phyloP scores from a whole-genome alignment of 2,329 filamentous ascomycete genomes.

The Tolypocladium endophyticum region DNA sequence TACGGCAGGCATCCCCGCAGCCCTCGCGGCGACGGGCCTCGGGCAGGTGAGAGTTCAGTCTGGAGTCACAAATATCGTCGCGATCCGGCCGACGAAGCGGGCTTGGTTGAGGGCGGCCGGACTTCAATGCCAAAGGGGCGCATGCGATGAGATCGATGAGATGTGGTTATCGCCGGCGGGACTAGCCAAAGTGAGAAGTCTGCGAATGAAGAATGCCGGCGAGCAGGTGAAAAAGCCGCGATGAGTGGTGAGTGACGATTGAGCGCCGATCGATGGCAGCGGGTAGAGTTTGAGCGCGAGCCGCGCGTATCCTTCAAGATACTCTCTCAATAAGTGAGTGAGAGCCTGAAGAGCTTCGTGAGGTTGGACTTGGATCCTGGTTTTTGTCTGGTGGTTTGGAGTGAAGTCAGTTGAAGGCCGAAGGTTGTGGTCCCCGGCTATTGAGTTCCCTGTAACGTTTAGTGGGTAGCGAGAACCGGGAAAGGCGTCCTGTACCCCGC shows the following conservation, averaged over 20 bases:
- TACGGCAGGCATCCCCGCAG: conserved; percentile 16
- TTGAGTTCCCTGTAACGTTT: too few relatives aligned
- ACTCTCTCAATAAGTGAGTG: background rate
- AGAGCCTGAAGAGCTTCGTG: background rate
- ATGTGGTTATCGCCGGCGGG: background rate
- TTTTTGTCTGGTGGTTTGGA: background rate
- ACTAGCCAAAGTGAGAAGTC: background rate
- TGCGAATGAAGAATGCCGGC: background rate
- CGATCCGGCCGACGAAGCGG: background rate
- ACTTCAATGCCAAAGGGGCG: background rate
- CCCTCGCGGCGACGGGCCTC: background rate
- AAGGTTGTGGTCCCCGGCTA: background rate
- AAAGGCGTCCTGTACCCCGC: background rate
- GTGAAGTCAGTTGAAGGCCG: background rate
- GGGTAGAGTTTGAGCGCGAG: background rate
- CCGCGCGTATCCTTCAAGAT: background rate
- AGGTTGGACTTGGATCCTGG: too few relatives aligned
- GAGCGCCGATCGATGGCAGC: background rate
- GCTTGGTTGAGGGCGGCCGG: background rate
- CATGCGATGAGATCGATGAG: background rate
- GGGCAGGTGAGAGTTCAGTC: background rate
- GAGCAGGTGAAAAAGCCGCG: background rate
- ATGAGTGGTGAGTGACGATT: background rate
- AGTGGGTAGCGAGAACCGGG: background rate
- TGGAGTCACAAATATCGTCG: background rate